Evolutionary conservation across 257 asterid species (phyloP).

Genomic region (Solanum ossicruentum): DNA sequence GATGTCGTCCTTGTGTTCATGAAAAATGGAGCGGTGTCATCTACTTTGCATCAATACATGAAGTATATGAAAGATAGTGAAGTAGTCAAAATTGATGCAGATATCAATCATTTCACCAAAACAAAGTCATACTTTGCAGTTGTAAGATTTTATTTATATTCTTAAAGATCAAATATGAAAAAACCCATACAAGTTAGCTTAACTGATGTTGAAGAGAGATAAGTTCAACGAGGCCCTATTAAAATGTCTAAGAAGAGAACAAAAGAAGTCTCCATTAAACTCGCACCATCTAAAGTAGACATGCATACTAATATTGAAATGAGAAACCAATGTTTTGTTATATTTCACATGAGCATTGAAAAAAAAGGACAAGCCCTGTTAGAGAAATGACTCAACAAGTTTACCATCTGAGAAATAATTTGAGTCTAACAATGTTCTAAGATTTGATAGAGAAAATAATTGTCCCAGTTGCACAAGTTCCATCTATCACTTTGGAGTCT

Average conservation of each 20-base stretch:
- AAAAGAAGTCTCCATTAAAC: background rate
- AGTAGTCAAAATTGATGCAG: background rate
- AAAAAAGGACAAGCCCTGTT: background rate
- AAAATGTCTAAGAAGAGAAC: background rate
- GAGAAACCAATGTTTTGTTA: background rate
- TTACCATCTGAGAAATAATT: background rate
- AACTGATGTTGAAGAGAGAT: background rate
- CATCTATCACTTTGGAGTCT: no score
- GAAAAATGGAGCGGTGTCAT: background rate
- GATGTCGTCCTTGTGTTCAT: background rate
- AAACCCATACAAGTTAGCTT: background rate
- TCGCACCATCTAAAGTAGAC: background rate
- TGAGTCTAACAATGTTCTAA: background rate
- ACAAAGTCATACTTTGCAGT: background rate
- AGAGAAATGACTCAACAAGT: background rate
- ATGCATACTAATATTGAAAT: background rate
- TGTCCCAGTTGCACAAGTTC: no score
- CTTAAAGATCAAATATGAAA: background rate
- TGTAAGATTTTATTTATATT: background rate
- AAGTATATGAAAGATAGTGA: background rate
- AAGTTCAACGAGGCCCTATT: background rate
- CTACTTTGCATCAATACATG: background rate
- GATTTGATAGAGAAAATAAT: no score
- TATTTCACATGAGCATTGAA: background rate
- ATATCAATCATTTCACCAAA: background rate